Base-by-base conservation (phyloP, 208 protist genomes). In the Endotrypanum monterogeii region DNA sequence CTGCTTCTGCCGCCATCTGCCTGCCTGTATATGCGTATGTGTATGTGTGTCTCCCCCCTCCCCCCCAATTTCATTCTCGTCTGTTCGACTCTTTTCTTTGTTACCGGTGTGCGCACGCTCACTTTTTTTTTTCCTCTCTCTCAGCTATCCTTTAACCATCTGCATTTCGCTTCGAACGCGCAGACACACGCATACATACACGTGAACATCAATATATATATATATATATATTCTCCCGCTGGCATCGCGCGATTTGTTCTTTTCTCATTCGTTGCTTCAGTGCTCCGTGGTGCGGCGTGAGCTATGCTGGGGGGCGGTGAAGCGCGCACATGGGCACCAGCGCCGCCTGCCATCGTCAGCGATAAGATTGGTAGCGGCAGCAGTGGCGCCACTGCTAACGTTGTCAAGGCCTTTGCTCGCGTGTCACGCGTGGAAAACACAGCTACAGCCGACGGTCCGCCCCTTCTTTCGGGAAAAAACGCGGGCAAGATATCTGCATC, bases 1-100 rank as follows among this genome's bases (percentile, higher is more conserved):
- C n/a, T 69, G 18, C 30, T 46, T 52, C n/a, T 69, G 6, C 51
- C 46, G 14, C 54, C 65, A 7, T 18, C 39, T 69, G 65, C 30
- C n/a, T n/a, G 50, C 56, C 30, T 55, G 62, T 46, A 44, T n/a
- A 30, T 67, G 62, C 51, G 62, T 67, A 7, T 67, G 62, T 60
- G 52, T 60, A 37, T 23, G 41, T 57, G 16, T 35, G 20, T 35
- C 7, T 11, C 44, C 65, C 48, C 39, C 11, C 32, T 70, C 23
- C 35, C 39, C 28, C 0, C 62, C 62, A 14, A 5, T 48, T 48
- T 48, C 8, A 11, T 48, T 48, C 44, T 48, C n/a, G n/a, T n/a
- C n/a, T n/a, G n/a, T n/a, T n/a, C n/a, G n/a, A n/a, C n/a, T n/a
- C n/a, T n/a, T n/a, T n/a, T n/a, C n/a, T 48, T 48, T 11, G 12